Evolutionary conservation across 352 stramenopile species (phyloP).

Genomic region (Pythium biforme): DNA sequence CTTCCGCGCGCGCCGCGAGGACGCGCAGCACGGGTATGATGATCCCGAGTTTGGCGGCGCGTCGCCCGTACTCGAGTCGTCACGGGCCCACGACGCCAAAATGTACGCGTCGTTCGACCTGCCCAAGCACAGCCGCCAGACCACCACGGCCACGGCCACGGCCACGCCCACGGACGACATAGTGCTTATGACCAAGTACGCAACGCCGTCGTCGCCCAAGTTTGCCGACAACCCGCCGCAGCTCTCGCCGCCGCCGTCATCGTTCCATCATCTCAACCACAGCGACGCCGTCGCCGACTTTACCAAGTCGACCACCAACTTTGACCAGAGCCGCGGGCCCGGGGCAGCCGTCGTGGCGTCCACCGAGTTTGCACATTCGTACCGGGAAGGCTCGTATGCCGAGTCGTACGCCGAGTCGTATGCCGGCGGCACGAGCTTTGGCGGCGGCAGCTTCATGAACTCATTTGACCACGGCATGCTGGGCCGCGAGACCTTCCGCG

Average conservation of each 20-base stretch:
- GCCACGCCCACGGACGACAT: conserved; percentile 23
- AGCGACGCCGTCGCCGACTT: conserved; percentile 33
- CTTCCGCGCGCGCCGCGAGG: conserved; percentile 22
- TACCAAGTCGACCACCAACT: conserved; percentile 42
- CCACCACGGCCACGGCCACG: conserved; percentile 14
- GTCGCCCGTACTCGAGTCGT: conserved; percentile 25
- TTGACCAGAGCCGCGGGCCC: conserved; percentile 53
- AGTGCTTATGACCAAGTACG: conserved; percentile 26
- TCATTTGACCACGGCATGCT: conserved; percentile 49
- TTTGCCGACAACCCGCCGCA: conserved; percentile 21
- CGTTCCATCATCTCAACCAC: conserved; percentile 19
- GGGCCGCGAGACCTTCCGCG: conserved; percentile 25
- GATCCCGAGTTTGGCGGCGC: conserved; percentile 17
- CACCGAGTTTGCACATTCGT: conserved; percentile 21
- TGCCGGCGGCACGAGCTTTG: conserved; percentile 18
- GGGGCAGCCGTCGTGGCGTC: conserved; percentile 9
- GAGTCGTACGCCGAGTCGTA: conserved; percentile 70
- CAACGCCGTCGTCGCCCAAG: conserved; percentile 27
- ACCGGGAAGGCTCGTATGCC: conserved; percentile 40
- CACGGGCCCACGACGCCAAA: conserved; percentile 17
- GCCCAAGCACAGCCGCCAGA: conserved; percentile 17
- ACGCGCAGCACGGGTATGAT: conserved; percentile 17
- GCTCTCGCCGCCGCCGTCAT: conserved; percentile 14
- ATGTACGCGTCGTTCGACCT: conserved; percentile 21
- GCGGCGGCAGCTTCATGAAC: conserved; percentile 41